Evolutionary conservation across 2,329 filamentous ascomycete genomes (phyloP).

Genomic region (Myriangium duriaei): DNA sequence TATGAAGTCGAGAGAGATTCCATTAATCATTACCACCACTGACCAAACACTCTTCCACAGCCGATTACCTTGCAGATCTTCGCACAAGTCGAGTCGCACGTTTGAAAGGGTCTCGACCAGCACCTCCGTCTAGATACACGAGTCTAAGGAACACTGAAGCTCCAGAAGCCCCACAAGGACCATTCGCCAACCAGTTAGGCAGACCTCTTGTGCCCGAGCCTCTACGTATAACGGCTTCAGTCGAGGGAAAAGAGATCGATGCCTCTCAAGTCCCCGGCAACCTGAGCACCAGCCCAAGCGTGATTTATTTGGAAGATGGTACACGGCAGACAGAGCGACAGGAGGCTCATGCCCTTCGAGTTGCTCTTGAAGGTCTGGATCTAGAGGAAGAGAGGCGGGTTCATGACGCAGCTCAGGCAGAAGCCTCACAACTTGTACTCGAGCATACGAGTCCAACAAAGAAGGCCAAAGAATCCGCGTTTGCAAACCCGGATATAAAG

Average conservation of each 20-base stretch:
- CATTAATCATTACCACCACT: neutral
- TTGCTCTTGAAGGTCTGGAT: slow-evolving; percentile 63
- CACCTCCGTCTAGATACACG: slow-evolving; percentile 36
- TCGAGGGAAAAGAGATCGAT: slow-evolving; percentile 9
- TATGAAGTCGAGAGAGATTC: neutral
- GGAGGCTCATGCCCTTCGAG: slow-evolving; percentile 56
- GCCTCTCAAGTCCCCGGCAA: slow-evolving; percentile 30
- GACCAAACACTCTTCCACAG: slow-evolving; percentile 32
- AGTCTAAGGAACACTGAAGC: slow-evolving; percentile 13
- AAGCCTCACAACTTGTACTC: slow-evolving; percentile 69
- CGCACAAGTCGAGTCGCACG: slow-evolving; percentile 54
- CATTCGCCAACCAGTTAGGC: slow-evolving; percentile 19
- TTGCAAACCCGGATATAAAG: slow-evolving; percentile 19
- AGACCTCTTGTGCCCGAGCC: slow-evolving; percentile 18
- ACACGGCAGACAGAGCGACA: slow-evolving; percentile 72
- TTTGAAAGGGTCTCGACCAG: slow-evolving; percentile 59
- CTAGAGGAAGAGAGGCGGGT: slow-evolving; percentile 50
- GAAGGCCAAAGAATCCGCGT: slow-evolving; percentile 46
- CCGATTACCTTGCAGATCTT: slow-evolving; percentile 57
- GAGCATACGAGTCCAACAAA: slow-evolving; percentile 37
- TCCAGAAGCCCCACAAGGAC: neutral
- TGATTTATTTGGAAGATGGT: slow-evolving; percentile 60
- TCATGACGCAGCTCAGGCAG: slow-evolving; percentile 59
- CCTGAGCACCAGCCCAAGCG: slow-evolving; percentile 48
- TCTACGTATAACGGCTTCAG: slow-evolving; percentile 10